These are phyloP conservation scores for Chaetoceros tenuissimus DNA, from an alignment of 108 stramenopile species.

Conservation along the genomic window DNA sequence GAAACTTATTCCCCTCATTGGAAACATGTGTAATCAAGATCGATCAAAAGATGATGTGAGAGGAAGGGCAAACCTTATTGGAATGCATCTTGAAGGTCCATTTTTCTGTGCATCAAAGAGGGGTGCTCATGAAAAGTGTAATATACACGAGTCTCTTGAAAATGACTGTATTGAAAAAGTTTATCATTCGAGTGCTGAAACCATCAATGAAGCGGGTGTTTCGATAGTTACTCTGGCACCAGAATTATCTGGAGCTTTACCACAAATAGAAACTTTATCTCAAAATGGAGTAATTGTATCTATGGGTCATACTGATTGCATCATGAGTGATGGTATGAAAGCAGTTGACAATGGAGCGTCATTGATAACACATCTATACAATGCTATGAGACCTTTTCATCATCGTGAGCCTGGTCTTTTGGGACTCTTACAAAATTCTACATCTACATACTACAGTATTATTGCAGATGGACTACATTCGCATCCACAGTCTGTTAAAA, in stretches of 20 bases:
- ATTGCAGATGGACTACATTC: conserved; percentile 46
- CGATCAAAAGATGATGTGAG: background rate
- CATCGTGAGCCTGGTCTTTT: conserved; percentile 51
- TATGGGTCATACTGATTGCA: conserved; percentile 40
- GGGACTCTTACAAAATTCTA: conserved; percentile 25
- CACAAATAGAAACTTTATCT: conserved; percentile 16
- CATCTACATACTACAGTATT: conserved; percentile 15
- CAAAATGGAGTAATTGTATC: conserved; percentile 21
- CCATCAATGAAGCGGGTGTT: background rate
- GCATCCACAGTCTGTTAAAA: conserved; percentile 29
- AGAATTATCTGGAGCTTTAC: conserved; percentile 30
- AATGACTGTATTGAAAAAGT: conserved; percentile 9
- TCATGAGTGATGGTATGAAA: conserved; percentile 20
- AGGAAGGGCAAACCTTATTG: conserved; percentile 23
- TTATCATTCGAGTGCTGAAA: conserved; percentile 8
- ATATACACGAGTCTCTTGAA: conserved; percentile 18
- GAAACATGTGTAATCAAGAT: conserved; percentile 1
- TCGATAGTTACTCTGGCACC: conserved; percentile 44
- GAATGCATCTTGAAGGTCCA: conserved; percentile 52
- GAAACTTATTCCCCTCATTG: conserved; percentile 7
- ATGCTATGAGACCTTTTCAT: conserved; percentile 56
- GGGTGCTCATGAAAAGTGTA: conserved; percentile 35
- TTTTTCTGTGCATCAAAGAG: conserved; percentile 31
- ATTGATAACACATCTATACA: conserved; percentile 48
- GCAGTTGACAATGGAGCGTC: conserved; percentile 36